phyloP scores from a whole-genome alignment of 2,329 filamentous ascomycete genomes.

The Calonectria pteridis region DNA sequence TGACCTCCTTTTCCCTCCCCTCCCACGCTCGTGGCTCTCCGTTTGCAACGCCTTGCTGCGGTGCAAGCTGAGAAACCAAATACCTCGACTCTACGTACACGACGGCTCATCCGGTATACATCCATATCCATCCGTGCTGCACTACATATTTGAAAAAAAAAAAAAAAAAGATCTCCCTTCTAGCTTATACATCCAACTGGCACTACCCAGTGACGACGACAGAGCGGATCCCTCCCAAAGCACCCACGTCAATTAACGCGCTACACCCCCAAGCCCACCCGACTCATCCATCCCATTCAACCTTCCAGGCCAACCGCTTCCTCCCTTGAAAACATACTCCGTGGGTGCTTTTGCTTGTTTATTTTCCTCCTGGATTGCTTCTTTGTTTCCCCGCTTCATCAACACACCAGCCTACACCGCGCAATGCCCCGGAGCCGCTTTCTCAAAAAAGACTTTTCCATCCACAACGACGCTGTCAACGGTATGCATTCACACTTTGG shows the following conservation, averaged over 20 bases:
- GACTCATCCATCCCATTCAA: slow-evolving; percentile 16
- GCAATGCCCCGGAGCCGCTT: slow-evolving; percentile 50
- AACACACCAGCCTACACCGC: slow-evolving; percentile 15
- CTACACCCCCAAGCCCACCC: slow-evolving; percentile 23
- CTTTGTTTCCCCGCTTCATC: not conserved
- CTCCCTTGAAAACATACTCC: slow-evolving; percentile 23
- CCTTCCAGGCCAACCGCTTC: slow-evolving; percentile 21
- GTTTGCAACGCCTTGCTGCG: not conserved
- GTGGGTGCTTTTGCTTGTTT: slow-evolving; percentile 16
- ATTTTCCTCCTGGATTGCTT: not conserved
- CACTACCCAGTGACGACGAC: not conserved
- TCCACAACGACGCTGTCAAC: slow-evolving; percentile 48
- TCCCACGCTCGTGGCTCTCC: not conserved
- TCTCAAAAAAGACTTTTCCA: slow-evolving; percentile 50
- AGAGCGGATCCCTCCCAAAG: slow-evolving; percentile 2
- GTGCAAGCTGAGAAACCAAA: not conserved
- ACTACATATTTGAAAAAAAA: not conserved
- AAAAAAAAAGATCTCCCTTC: slow-evolving; percentile 6
- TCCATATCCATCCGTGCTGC: not conserved
- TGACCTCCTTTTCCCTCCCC: not conserved
- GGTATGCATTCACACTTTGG: slow-evolving; percentile 33
- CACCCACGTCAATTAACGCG: slow-evolving; percentile 29
- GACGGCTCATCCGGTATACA: not conserved
- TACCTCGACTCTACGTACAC: not conserved
- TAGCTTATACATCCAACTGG: not conserved